Percentiles rank a stretch among this genome's conserved stretches.
Conservation (phyloP, 164 flowering plant genomes). For the Nymphaea thermarum region DNA sequence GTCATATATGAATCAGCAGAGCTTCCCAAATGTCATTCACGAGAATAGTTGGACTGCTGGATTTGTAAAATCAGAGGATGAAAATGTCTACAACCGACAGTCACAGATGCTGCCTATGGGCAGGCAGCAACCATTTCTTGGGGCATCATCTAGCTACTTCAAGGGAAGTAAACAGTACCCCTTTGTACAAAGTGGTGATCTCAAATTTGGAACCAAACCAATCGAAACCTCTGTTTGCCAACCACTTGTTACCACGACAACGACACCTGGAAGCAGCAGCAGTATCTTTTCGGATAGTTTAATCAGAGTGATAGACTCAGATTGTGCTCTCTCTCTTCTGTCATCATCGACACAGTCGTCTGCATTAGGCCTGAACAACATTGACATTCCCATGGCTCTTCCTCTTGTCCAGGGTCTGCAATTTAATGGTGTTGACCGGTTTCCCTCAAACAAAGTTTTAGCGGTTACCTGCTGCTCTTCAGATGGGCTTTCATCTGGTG, state of each 20-base stretch:
- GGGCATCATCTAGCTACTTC: conserved; percentile 20
- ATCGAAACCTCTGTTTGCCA: conserved; percentile 22
- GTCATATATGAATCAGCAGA: conserved; percentile 31
- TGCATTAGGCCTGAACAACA: conserved; percentile 20
- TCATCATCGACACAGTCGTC: conserved; percentile 41
- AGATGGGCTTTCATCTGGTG: conserved; percentile 3
- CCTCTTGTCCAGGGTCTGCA: conserved; percentile 19
- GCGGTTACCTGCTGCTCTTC: conserved; percentile 1
- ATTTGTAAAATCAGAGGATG: conserved; percentile 30
- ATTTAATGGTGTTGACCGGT: conserved; percentile 13
- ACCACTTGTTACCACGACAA: conserved; percentile 16
- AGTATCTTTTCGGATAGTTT: conserved; percentile 22
- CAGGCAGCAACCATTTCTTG: conserved; percentile 19
- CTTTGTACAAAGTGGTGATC: conserved; percentile 19
- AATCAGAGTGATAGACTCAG: conserved; percentile 26
- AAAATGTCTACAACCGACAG: conserved; percentile 16
- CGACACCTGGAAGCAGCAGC: conserved; percentile 21
- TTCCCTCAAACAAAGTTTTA: conserved; percentile 1
- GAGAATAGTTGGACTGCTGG: conserved; percentile 31
- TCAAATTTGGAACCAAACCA: not conserved
- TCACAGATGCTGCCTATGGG: conserved; percentile 18
- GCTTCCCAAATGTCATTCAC: conserved; percentile 18
- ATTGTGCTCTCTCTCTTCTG: conserved; percentile 96
- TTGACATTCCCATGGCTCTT: conserved; percentile 23
- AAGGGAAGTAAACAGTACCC: conserved; percentile 40